phyloP scores from a whole-genome alignment of 1,284 basidiomycete genomes.

The Veloboletus limbatus region DNA sequence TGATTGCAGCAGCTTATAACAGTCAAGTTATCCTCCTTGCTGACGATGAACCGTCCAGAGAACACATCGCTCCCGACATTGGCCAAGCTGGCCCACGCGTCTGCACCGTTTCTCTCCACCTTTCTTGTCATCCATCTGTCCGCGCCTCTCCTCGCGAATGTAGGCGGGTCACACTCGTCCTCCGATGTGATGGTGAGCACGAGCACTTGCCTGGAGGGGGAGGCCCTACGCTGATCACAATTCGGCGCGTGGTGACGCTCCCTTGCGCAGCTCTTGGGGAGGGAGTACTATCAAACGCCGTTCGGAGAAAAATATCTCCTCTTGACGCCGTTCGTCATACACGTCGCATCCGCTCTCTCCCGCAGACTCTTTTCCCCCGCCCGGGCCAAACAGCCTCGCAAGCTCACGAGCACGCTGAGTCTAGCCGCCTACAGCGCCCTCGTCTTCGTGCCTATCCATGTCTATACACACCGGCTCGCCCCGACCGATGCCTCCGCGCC shows the following conservation, averaged over 20 bases:
- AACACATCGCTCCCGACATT: slow-evolving; percentile 25
- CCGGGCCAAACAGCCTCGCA: slow-evolving; percentile 37
- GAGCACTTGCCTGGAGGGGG: no score
- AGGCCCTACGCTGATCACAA: no score
- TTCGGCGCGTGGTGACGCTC: no score
- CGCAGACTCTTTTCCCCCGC: slow-evolving; percentile 50
- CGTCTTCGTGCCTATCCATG: slow-evolving; percentile 61
- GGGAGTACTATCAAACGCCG: slow-evolving; percentile 74
- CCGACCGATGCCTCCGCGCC: slow-evolving; percentile 41
- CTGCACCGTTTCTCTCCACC: slow-evolving; percentile 60
- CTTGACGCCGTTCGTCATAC: slow-evolving; percentile 55
- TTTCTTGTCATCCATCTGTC: slow-evolving; percentile 67
- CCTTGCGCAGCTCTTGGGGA: slow-evolving; percentile 73
- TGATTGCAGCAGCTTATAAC: no score
- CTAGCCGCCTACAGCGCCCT: slow-evolving; percentile 55
- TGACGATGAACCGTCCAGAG: not conserved
- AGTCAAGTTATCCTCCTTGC: no score
- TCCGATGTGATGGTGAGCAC: slow-evolving; percentile 63
- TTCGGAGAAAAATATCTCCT: slow-evolving; percentile 65
- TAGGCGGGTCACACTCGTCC: slow-evolving; percentile 63
- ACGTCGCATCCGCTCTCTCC: slow-evolving; percentile 51
- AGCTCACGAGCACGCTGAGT: slow-evolving; percentile 45
- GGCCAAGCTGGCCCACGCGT: slow-evolving; percentile 49
- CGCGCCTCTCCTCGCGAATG: slow-evolving; percentile 61
- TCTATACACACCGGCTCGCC: slow-evolving; percentile 55